Evolutionary conservation across 2,329 filamentous ascomycete genomes (phyloP).

Genomic region (Alternaria sp.): DNA sequence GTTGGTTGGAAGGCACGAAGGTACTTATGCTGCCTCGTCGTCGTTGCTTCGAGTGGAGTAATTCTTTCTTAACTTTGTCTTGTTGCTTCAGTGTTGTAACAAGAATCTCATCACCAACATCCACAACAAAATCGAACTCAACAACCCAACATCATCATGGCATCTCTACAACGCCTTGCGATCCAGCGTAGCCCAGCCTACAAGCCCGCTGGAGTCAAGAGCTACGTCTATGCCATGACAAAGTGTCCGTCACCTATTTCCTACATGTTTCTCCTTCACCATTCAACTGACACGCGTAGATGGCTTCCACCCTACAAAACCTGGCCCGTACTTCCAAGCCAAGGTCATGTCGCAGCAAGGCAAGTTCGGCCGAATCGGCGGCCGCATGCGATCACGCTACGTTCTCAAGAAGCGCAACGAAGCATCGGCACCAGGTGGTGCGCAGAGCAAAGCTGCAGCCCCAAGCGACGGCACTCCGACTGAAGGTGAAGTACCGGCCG

Average conservation of each 20-base stretch:
- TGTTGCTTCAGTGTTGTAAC: background rate
- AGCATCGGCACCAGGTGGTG: background rate
- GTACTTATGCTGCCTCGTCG: background rate
- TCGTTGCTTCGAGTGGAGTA: background rate
- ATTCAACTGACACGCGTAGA: too few species aligned
- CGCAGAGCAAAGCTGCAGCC: constrained; percentile 4
- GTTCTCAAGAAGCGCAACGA: constrained; percentile 22
- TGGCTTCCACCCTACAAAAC: constrained; percentile 34
- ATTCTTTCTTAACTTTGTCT: background rate
- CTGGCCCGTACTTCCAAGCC: constrained; percentile 30
- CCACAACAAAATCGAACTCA: background rate
- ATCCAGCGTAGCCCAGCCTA: constrained; percentile 24
- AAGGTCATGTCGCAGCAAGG: constrained; percentile 27
- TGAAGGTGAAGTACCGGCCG: constrained; percentile 25
- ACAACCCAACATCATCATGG: constrained; percentile 1
- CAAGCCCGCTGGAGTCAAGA: constrained; percentile 25
- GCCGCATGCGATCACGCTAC: constrained; percentile 29
- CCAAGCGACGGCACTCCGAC: background rate
- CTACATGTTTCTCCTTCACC: too few species aligned
- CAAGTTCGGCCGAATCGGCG: constrained; percentile 28
- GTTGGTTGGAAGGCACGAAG: background rate
- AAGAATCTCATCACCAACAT: background rate
- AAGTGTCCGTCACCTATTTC: constrained; percentile 13
- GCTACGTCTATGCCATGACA: constrained; percentile 26
- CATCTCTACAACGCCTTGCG: constrained; percentile 22